Evolutionary conservation across 352 stramenopile genomes (phyloP).

Genomic region (Globisporangium splendens): DNA sequence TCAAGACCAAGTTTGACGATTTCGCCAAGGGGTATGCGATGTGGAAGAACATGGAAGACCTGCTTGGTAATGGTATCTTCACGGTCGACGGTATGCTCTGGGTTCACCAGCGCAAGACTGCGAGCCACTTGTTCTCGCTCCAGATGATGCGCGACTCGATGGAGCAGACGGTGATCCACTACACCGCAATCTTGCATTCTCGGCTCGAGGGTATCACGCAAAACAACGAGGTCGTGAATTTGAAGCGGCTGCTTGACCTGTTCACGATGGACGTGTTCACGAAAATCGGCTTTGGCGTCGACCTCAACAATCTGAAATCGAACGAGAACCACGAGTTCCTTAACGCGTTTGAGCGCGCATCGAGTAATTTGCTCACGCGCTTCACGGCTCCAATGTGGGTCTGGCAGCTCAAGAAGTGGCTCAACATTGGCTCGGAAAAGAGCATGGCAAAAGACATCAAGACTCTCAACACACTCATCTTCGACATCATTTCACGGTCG

Average conservation of each 20-base stretch:
- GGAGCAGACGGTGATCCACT: conserved; percentile 16
- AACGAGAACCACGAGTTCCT: conserved; percentile 24
- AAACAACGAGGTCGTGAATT: not conserved
- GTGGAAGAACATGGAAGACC: conserved; percentile 18
- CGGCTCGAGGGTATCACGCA: not conserved
- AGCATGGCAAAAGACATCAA: conserved; percentile 6
- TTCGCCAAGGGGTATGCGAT: conserved; percentile 48
- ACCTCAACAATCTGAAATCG: conserved; percentile 22
- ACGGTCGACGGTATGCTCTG: conserved; percentile 36
- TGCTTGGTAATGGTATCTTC: conserved; percentile 66
- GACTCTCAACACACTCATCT: conserved; percentile 13
- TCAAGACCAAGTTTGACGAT: conserved; percentile 45
- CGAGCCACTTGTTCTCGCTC: conserved; percentile 75
- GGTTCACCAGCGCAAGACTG: conserved; percentile 60
- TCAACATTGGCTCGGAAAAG: conserved; percentile 18
- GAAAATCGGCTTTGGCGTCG: conserved; percentile 50
- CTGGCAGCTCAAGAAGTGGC: conserved; percentile 20
- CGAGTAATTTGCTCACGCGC: conserved; percentile 11
- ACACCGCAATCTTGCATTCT: conserved; percentile 13
- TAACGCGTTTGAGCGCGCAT: conserved; percentile 28
- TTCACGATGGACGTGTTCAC: conserved; percentile 62
- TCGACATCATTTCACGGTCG: conserved; percentile 16
- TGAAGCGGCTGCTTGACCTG: conserved; percentile 29
- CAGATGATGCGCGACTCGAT: conserved; percentile 32
- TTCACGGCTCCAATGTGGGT: conserved; percentile 18